These are phyloP conservation scores for Crucihimalaya himalaica DNA, from an alignment of 345 rosid species.

Conservation along the genomic window DNA sequence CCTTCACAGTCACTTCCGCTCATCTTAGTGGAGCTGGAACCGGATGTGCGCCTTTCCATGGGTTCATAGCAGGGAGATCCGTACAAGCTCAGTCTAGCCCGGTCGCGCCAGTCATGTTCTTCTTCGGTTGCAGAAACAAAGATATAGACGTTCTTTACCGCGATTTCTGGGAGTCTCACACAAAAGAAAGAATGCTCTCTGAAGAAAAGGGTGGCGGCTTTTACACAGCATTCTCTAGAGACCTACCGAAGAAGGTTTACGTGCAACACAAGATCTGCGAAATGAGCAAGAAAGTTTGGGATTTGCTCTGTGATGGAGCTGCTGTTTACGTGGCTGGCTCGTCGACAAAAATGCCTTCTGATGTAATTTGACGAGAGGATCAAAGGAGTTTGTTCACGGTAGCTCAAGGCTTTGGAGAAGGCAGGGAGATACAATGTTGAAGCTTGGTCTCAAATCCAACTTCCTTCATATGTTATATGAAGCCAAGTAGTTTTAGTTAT, in stretches of 20 bases:
- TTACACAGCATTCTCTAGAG: constrained; percentile 85
- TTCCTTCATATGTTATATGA: neutral
- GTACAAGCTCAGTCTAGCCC: constrained; percentile 48
- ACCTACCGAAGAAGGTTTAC: constrained; percentile 82
- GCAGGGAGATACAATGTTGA: constrained; percentile 87
- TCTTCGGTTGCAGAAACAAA: constrained; percentile 88
- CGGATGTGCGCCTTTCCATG: constrained; percentile 97
- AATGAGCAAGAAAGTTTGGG: constrained; percentile 63
- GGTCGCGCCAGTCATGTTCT: constrained; percentile 70
- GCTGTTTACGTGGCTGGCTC: constrained; percentile 85
- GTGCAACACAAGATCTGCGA: constrained; percentile 86
- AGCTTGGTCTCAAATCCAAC: constrained; percentile 75
- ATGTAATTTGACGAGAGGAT: constrained; percentile 56
- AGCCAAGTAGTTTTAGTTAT: neutral
- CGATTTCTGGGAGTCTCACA: constrained; percentile 76
- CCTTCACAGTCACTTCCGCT: constrained; percentile 75
- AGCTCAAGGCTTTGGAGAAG: constrained; percentile 71
- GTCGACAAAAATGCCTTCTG: constrained; percentile 88
- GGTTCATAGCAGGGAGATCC: constrained; percentile 82
- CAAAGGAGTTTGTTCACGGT: constrained; percentile 55
- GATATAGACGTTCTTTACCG: constrained; percentile 70
- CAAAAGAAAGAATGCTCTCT: constrained; percentile 57
- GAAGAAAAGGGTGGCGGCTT: constrained; percentile 83
- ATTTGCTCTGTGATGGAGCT: constrained; percentile 61
- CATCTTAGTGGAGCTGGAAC: constrained; percentile 88